Percentiles rank a stretch among this genome's conserved stretches.
Evolutionary conservation across 495 filamentous ascomycete species (phyloP).

Genomic region (Neurospora africana): DNA sequence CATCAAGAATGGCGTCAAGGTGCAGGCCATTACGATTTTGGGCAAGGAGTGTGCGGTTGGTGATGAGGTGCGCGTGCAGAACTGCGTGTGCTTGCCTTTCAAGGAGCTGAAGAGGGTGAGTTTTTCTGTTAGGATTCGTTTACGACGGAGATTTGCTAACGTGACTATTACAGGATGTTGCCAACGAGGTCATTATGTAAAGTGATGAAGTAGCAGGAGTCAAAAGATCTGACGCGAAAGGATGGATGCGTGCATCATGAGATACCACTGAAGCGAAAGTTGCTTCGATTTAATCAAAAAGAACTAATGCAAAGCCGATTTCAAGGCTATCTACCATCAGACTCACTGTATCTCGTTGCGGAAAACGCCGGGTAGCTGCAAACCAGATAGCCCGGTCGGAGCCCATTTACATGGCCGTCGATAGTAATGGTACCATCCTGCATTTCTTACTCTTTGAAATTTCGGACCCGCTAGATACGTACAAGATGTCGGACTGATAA

Average conservation of each 20-base stretch:
- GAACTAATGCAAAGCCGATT: background rate
- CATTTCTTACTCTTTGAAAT: background rate
- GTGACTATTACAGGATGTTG: constrained; percentile 52
- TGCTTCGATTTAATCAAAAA: background rate
- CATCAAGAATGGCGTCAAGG: constrained; percentile 94
- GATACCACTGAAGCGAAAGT: background rate
- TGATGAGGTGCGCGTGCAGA: constrained; percentile 94
- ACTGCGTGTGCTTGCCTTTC: constrained; percentile 94
- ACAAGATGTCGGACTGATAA: background rate
- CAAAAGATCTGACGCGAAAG: background rate
- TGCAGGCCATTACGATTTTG: constrained; percentile 96
- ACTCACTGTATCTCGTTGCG: background rate
- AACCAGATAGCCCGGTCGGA: background rate
- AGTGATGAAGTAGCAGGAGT: background rate
- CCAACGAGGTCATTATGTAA: constrained; percentile 97
- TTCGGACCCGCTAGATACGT: no score
- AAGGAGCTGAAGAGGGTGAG: constrained; percentile 97
- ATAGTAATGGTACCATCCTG: background rate
- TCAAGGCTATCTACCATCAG: background rate
- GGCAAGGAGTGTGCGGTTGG: constrained; percentile 94
- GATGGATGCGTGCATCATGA: background rate
- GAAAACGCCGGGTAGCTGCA: background rate
- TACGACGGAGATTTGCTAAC: constrained; percentile 25
- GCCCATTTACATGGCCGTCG: background rate
- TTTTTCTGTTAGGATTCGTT: constrained; percentile 10